Base-by-base conservation (phyloP, 1,284 basidiomycete species). In the Pseudozyma flocculosa region DNA sequence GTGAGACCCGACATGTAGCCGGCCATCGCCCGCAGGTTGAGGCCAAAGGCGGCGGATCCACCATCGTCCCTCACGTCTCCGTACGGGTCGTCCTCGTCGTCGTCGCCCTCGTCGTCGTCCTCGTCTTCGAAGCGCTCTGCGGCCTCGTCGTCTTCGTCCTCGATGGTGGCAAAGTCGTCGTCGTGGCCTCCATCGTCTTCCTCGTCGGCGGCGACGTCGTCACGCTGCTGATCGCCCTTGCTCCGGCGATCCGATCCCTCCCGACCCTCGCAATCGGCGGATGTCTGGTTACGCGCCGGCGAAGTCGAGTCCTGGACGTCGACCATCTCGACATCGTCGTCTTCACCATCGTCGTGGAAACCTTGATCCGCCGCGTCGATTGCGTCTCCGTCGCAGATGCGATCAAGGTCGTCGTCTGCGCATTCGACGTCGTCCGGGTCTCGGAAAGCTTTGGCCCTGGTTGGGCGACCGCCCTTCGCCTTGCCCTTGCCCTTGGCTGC, bases 1-100 rank as follows among this genome's bases (percentile, higher is more conserved):
- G 61, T 57, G 21, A 67, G 53, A 36, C 73, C 75, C 4, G 64
- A 58, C 58, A 76, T 61, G 59, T 70, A 74, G 38, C 72, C 69
- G 11, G 72, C 61, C 57, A 76, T 70, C 30, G 72, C 65, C 24
- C 63, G 65, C 19, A 78, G 44, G 45, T 74, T 60, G 47, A 69
- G 50, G 18, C 73, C 74, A 50, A 73, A 72, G 21, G 43, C 61
- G 39, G 66, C 59, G 19, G 42, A 63, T 22, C 44, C 61, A 14
- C 48, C 59, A 26, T 58, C 61, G 24, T 53, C 58, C 15, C 44
- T 44, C 10, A 45, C 59, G 14, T 41, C 60, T 30, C 47, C 61
- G 26, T 56, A 61, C 3, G 50, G 48, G 29, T 59, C 63, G 19
- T 49, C 60, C 17, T 59, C 54, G 18, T 59, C 66, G 24, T 58